Conservation (phyloP, 345 rosid species). For the Hypericum perforatum region DNA sequence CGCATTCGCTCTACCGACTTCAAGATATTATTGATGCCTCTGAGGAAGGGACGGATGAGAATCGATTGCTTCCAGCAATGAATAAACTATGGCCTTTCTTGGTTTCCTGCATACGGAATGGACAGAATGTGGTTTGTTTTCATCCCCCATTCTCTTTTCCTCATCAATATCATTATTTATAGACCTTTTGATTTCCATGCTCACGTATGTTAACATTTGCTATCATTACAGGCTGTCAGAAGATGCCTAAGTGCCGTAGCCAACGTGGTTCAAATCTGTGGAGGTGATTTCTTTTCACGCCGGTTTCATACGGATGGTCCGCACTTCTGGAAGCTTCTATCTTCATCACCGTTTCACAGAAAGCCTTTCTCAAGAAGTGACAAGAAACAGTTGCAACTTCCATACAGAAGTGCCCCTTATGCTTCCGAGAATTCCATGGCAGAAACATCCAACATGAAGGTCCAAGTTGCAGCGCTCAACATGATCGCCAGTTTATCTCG, state of each 20-base stretch:
- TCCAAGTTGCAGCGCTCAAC: slow-evolving; percentile 63
- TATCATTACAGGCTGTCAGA: slow-evolving; percentile 41
- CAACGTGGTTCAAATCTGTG: slow-evolving; percentile 52
- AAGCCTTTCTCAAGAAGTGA: slow-evolving; percentile 38
- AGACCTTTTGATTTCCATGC: too few relatives aligned
- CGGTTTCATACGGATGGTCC: slow-evolving; percentile 67
- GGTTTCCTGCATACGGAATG: slow-evolving; percentile 54
- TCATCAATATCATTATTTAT: neutral
- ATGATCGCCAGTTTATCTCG: slow-evolving; percentile 64
- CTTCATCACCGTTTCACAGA: slow-evolving; percentile 52
- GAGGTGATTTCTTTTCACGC: slow-evolving; percentile 92
- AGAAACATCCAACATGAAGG: slow-evolving; percentile 68
- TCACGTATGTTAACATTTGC: neutral
- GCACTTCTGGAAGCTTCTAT: slow-evolving; percentile 76
- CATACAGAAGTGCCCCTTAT: slow-evolving; percentile 41
- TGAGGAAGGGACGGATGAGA: slow-evolving; percentile 61
- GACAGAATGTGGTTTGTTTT: slow-evolving; percentile 46
- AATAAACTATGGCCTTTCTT: slow-evolving; percentile 88
- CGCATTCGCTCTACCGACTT: slow-evolving; percentile 50
- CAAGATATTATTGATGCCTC: slow-evolving; percentile 48
- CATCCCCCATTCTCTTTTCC: neutral
- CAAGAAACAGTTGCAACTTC: slow-evolving; percentile 49
- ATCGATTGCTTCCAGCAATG: slow-evolving; percentile 84
- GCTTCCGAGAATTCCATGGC: slow-evolving; percentile 43
- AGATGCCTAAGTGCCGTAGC: slow-evolving; percentile 51